Percentiles rank a stretch among this genome's conserved stretches.
These are phyloP conservation scores for Diaporthe destruens DNA, from an alignment of 2,329 filamentous ascomycete species.

Conservation along the genomic window DNA sequence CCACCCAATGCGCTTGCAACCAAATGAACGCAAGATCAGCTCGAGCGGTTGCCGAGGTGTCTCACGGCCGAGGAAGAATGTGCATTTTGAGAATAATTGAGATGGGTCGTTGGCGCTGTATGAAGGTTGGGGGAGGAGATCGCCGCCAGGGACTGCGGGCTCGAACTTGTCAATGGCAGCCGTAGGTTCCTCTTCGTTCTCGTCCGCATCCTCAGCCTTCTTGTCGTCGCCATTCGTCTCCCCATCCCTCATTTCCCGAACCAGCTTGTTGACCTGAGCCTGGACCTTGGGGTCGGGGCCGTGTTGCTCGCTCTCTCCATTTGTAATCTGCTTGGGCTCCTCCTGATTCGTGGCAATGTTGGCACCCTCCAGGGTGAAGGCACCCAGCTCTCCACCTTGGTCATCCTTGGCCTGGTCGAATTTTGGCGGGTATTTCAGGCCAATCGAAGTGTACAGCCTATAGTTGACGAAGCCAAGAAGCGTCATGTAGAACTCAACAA, in stretches of 20 bases:
- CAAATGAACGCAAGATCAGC: constrained; percentile 92
- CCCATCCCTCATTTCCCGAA: constrained; percentile 73
- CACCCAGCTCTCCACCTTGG: constrained; percentile 87
- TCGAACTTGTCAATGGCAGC: constrained; percentile 92
- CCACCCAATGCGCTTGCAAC: constrained; percentile 97
- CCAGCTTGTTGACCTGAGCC: constrained; percentile 76
- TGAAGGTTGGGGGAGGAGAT: constrained; percentile 84
- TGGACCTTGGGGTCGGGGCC: constrained; percentile 73
- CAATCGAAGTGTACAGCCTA: constrained; percentile 89
- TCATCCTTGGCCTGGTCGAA: constrained; percentile 91
- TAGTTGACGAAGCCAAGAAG: constrained; percentile 97
- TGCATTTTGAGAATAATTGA: constrained; percentile 87
- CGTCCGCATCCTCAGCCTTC: constrained; percentile 56
- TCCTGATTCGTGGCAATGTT: constrained; percentile 70
- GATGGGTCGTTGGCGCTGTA: constrained; percentile 75
- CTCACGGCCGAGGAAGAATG: constrained; percentile 93
- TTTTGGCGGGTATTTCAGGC: constrained; percentile 94
- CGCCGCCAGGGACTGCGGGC: constrained; percentile 84
- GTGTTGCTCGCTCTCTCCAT: constrained; percentile 63
- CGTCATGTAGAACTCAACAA: constrained; percentile 98
- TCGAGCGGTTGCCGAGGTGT: constrained; percentile 91
- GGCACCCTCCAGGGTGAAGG: constrained; percentile 87
- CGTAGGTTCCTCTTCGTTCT: constrained; percentile 61
- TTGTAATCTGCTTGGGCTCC: constrained; percentile 66
- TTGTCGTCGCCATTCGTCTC: constrained; percentile 56